A percentile compares a stretch with the other conserved stretches of the same genome.
Conservation (phyloP, 306 rosid genomes). For the Betula pendula region DNA sequence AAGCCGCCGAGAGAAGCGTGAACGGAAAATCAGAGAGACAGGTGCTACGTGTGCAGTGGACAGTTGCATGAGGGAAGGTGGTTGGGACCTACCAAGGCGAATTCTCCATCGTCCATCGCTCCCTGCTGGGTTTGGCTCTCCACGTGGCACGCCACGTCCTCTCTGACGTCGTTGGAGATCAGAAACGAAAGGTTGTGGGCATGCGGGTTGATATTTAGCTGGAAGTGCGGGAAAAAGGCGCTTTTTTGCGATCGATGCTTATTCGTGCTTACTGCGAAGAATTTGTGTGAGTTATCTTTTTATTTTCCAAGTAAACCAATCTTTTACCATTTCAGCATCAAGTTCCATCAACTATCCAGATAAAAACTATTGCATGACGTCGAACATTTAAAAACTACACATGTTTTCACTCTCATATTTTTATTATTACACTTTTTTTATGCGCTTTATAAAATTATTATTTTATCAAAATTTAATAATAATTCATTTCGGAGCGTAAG, state of each 20-base stretch:
- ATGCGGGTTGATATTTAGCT: neutral
- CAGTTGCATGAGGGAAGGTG: conserved; percentile 23
- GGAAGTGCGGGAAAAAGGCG: neutral
- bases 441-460: too few relatives aligned
- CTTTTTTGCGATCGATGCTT: neutral
- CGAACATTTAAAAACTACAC: too few relatives aligned
- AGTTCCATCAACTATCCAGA: too few relatives aligned
- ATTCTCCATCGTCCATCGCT: conserved; percentile 15
- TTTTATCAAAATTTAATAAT: too few relatives aligned
- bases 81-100: conserved; percentile 20
- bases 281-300: too few relatives aligned
- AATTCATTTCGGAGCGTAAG: too few relatives aligned
- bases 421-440: too few relatives aligned
- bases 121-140: neutral
- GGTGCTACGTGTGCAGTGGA: conserved; percentile 44
- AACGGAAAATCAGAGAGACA: neutral
- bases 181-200: conserved; percentile 23
- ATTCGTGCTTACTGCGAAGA: neutral
- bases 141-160: conserved; percentile 7
- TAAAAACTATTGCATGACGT: too few relatives aligned
- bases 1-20: conserved; percentile 49
- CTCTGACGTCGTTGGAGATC: neutral
- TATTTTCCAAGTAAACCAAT: too few relatives aligned
- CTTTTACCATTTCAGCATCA: too few relatives aligned
- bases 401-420: too few relatives aligned